A percentile compares a stretch with the other conserved stretches of the same genome.
Conservation (phyloP, 345 rosid species). For the Mercurialis annua region DNA sequence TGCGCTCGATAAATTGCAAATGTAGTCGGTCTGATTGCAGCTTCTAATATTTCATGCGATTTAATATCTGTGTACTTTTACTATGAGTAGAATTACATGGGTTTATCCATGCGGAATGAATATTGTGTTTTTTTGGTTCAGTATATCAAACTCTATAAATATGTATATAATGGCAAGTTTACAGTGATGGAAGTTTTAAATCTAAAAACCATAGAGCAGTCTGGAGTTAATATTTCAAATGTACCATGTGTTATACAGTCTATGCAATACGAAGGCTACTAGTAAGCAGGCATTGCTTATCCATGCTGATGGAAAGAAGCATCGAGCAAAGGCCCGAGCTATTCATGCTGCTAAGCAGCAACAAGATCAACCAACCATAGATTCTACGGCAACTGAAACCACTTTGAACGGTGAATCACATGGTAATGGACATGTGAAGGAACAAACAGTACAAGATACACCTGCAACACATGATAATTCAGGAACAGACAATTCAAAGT, state of each 20-base stretch:
- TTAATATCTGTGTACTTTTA: too few species aligned
- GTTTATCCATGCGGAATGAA: too few species aligned
- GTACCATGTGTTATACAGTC: constrained; percentile 36
- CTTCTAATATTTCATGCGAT: too few species aligned
- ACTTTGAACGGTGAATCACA: constrained; percentile 26
- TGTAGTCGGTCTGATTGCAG: too few species aligned
- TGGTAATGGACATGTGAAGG: constrained; percentile 24
- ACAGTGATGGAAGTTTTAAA: background rate
- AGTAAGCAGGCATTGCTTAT: constrained; percentile 80
- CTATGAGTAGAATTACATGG: too few species aligned
- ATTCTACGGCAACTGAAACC: constrained; percentile 33
- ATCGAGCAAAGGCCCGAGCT: constrained; percentile 68
- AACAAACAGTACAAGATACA: constrained; percentile 29
- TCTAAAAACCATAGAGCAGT: background rate
- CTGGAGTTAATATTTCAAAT: background rate
- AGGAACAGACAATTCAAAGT: constrained; percentile 31
- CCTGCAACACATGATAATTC: constrained; percentile 22
- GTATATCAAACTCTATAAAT: too few species aligned
- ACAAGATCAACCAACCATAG: constrained; percentile 41
- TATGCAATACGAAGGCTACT: constrained; percentile 78
- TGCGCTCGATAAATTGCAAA: too few species aligned
- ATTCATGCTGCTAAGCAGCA: constrained; percentile 56
- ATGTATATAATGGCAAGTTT: background rate
- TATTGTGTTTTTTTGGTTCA: too few species aligned
- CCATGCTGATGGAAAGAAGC: constrained; percentile 97